phyloP scores from a whole-genome alignment of 176 grass and related monocot species.

The Carex parvula region DNA sequence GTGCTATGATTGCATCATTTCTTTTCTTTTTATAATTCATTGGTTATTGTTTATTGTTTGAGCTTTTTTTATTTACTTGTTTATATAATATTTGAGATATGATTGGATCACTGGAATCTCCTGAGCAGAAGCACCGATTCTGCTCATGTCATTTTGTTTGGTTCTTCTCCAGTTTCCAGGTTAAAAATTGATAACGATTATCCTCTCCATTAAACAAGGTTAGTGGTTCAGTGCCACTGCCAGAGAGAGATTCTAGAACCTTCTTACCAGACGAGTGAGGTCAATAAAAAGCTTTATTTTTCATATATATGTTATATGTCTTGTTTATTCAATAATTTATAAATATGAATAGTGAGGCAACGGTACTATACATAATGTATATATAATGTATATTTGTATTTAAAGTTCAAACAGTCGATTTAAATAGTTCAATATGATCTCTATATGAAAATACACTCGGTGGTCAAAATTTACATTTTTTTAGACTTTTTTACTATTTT shows the following conservation, averaged over 20 bases:
- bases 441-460: no score
- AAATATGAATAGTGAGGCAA: neutral
- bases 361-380: no score
- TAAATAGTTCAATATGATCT: no score
- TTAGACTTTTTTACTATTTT: no score
- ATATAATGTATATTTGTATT: no score
- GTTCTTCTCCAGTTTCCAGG: neutral
- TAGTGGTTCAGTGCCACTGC: no score
- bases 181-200: neutral
- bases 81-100: constrained; percentile 18
- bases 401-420: no score
- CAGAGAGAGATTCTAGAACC: no score
- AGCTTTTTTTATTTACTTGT: neutral
- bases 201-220: neutral
- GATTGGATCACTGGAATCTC: constrained; percentile 31
- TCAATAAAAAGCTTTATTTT: neutral
- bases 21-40: neutral
- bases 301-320: neutral
- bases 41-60: neutral
- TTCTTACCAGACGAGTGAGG: no score
- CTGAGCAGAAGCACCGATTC: neutral
- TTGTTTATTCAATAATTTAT: neutral
- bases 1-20: constrained; percentile 12
- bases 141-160: neutral
- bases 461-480: no score